Percentiles rank a stretch among this genome's conserved stretches.
Evolutionary conservation across 306 rosid species (phyloP).

Genomic region (Cucurbita moschata): DNA sequence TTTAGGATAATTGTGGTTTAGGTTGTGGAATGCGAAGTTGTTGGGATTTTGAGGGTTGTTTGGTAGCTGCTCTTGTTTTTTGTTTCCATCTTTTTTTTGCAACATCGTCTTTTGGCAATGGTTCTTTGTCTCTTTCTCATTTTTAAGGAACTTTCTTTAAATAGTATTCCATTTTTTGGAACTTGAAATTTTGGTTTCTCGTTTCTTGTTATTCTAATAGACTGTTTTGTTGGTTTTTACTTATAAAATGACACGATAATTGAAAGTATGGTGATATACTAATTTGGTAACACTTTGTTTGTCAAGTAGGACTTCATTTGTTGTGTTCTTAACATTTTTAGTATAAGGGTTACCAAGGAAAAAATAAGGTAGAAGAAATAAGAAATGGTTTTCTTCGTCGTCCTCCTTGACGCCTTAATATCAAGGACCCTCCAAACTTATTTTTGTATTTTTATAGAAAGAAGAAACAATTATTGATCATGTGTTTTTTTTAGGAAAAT

Average conservation of each 20-base stretch:
- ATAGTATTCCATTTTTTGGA: too few species aligned
- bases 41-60: not conserved
- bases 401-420: too few species aligned
- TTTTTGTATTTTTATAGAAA: too few species aligned
- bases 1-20: not conserved
- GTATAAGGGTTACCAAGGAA: not conserved
- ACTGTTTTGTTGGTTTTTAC: not conserved
- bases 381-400: not conserved
- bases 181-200: not conserved
- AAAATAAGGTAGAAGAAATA: not conserved
- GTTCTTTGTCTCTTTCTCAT: not conserved
- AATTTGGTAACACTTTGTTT: not conserved
- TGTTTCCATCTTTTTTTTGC: not conserved
- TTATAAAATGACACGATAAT: not conserved
- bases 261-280: not conserved
- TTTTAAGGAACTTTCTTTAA: not conserved
- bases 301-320: not conserved
- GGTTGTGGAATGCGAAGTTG: not conserved
- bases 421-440: too few species aligned
- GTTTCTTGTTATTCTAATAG: not conserved
- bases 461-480: too few species aligned
- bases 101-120: not conserved
- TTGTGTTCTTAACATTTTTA: not conserved
- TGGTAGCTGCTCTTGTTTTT: not conserved
- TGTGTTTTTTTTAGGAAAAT: too few species aligned